A percentile compares a stretch with the other conserved stretches of the same genome.
phyloP scores from a whole-genome alignment of 2,329 filamentous ascomycete species.

The Myriangium duriaei region DNA sequence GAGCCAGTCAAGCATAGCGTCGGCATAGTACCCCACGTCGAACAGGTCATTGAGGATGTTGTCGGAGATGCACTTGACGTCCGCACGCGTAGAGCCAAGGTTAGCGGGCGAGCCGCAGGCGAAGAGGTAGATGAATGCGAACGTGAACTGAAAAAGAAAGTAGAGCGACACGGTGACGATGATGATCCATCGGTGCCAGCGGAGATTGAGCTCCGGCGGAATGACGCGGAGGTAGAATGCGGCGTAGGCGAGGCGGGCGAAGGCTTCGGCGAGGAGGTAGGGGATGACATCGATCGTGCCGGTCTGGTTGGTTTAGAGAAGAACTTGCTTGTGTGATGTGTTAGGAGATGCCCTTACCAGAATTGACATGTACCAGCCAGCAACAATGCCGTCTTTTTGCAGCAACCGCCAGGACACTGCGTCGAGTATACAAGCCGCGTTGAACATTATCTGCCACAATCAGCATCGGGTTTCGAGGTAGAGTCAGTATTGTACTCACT shows the following conservation, averaged over 20 bases:
- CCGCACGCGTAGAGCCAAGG: not conserved
- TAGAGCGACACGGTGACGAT: conserved; percentile 3
- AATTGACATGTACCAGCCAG: too few species aligned
- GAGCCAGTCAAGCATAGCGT: conserved; percentile 17
- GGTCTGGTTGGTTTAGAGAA: too few species aligned
- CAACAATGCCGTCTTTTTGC: too few species aligned
- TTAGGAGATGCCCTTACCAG: too few species aligned
- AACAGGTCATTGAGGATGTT: not conserved
- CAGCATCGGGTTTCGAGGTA: too few species aligned
- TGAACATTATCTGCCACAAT: too few species aligned
- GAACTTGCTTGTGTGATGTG: too few species aligned
- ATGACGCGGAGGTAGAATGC: conserved; percentile 8
- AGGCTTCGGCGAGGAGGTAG: not conserved
- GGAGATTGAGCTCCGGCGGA: not conserved
- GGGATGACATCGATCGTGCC: not conserved
- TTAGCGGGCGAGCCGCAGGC: conserved; percentile 3
- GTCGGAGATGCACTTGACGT: not conserved
- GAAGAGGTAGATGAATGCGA: conserved; percentile 8
- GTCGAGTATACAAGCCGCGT: too few species aligned
- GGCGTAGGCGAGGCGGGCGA: conserved; percentile 4
- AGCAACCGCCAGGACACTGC: too few species aligned
- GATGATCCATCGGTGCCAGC: conserved; percentile 6
- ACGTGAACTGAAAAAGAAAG: not conserved
- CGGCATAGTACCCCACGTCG: not conserved
- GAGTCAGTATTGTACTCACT: too few species aligned